Conservation (phyloP, 768 basidiomycete genomes). For the Amanita rimosa region DNA sequence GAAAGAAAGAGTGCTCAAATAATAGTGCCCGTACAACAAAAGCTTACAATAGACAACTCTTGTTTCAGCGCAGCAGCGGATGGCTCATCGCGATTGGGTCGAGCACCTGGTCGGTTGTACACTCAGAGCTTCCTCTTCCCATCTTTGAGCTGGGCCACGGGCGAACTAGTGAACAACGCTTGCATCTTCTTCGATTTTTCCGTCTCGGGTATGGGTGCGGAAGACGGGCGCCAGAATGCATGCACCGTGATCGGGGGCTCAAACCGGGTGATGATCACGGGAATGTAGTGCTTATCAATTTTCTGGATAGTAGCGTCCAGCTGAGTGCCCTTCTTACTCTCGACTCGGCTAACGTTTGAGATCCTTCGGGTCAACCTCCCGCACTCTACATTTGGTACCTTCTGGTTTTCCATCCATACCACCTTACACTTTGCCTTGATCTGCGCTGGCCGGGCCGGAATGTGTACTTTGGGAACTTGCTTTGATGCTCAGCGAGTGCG, state of each 20-base stretch:
- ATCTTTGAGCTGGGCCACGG: conserved; percentile 8
- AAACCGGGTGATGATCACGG: conserved; percentile 60
- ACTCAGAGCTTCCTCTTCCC: conserved; percentile 21
- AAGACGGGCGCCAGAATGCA: conserved; percentile 48
- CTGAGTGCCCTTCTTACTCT: conserved; percentile 42
- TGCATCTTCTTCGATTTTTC: conserved; percentile 16
- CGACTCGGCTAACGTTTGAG: conserved; percentile 50
- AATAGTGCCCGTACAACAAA: conserved; percentile 5
- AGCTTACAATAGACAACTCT: conserved; percentile 40
- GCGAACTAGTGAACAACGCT: conserved; percentile 20
- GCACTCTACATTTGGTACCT: conserved; percentile 39
- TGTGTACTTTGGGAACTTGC: conserved; percentile 64
- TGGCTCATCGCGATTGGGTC: conserved; percentile 15
- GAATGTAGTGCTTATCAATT: conserved; percentile 40
- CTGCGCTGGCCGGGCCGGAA: conserved; percentile 62
- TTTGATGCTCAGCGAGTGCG: conserved; percentile 64
- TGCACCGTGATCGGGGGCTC: conserved; percentile 62
- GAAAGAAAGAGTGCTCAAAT: conserved; percentile 36
- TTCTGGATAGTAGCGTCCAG: conserved; percentile 43
- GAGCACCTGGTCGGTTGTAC: conserved; percentile 22
- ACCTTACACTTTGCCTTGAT: conserved; percentile 24
- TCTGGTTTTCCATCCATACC: neutral
- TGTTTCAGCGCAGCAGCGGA: conserved; percentile 23
- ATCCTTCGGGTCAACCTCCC: conserved; percentile 56
- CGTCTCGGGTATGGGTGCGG: conserved; percentile 29